Percentiles rank a stretch among this genome's conserved stretches.
Evolutionary conservation across 441 rosid genomes (phyloP).

Genomic region (Aleurites moluccanus): DNA sequence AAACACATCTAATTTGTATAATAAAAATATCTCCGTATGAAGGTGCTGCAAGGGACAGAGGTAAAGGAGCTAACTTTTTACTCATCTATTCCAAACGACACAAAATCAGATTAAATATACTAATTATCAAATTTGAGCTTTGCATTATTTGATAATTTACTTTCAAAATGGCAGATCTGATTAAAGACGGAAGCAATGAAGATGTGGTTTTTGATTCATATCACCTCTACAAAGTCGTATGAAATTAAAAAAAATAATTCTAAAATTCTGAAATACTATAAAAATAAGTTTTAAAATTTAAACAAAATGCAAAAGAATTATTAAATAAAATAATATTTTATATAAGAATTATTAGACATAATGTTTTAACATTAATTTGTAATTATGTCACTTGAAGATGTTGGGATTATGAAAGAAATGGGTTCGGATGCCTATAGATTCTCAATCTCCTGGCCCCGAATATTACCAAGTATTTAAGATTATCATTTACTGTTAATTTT

Average conservation of each 20-base stretch:
- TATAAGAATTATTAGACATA: not conserved
- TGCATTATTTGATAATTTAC: no score
- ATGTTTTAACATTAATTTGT: not conserved
- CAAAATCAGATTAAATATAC: no score
- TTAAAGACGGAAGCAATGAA: not conserved
- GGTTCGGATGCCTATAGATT: slow-evolving; percentile 7
- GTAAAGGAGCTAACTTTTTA: not conserved
- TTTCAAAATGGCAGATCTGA: not conserved
- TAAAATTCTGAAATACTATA: not conserved
- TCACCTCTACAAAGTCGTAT: slow-evolving; percentile 5
- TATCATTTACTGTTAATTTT: not conserved
- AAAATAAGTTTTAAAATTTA: no score
- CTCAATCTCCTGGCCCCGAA: slow-evolving; percentile 10
- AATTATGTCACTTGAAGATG: slow-evolving; percentile 1
- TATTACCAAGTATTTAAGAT: not conserved
- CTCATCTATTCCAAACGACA: no score
- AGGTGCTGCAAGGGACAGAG: not conserved
- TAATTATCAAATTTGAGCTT: no score
- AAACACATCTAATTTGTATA: no score
- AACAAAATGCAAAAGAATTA: no score
- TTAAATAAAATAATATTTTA: not conserved
- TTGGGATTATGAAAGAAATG: not conserved
- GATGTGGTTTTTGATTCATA: slow-evolving; percentile 2
- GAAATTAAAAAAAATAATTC: no score
- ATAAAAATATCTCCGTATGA: not conserved